These are phyloP conservation scores for Globisporangium ultimum DNA, from an alignment of 352 stramenopile species.

Conservation along the genomic window DNA sequence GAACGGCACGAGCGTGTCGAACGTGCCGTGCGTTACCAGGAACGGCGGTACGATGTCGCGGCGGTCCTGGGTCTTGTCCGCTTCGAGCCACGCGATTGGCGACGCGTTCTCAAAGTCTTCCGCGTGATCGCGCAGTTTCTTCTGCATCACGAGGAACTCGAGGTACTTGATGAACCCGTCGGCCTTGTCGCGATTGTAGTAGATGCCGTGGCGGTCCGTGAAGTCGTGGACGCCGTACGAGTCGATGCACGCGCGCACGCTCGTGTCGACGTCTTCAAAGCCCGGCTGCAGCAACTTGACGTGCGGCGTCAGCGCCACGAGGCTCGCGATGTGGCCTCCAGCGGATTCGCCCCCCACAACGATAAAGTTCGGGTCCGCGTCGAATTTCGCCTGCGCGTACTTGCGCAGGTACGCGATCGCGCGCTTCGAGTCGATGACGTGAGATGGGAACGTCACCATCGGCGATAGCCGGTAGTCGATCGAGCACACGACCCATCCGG, in stretches of 20 bases:
- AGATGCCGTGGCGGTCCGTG: constrained; percentile 62
- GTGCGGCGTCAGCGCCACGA: constrained; percentile 57
- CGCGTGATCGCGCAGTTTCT: constrained; percentile 37
- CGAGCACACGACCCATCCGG: constrained; percentile 69
- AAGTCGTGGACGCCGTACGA: constrained; percentile 78
- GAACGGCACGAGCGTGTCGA: constrained; percentile 71
- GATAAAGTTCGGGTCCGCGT: constrained; percentile 63
- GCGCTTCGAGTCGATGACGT: constrained; percentile 70
- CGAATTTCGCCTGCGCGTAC: constrained; percentile 36
- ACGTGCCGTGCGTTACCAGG: constrained; percentile 59
- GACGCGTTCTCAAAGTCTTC: constrained; percentile 58
- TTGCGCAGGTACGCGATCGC: constrained; percentile 64
- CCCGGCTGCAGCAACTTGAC: constrained; percentile 70
- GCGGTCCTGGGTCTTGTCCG: constrained; percentile 23
- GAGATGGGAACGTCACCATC: constrained; percentile 59
- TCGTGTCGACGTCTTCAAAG: constrained; percentile 79
- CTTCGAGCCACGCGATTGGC: constrained; percentile 48
- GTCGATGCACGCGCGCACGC: constrained; percentile 65
- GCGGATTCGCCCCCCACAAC: constrained; percentile 69
- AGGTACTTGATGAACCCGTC: constrained; percentile 64
- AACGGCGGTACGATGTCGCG: constrained; percentile 59
- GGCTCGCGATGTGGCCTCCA: constrained; percentile 62
- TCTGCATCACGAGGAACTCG: constrained; percentile 70
- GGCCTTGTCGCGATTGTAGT: constrained; percentile 52
- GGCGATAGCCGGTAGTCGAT: constrained; percentile 77